Percentiles rank a stretch among this genome's conserved stretches.
Conservation (phyloP, 305 asterid genomes). For the Fraxinus ornus region DNA sequence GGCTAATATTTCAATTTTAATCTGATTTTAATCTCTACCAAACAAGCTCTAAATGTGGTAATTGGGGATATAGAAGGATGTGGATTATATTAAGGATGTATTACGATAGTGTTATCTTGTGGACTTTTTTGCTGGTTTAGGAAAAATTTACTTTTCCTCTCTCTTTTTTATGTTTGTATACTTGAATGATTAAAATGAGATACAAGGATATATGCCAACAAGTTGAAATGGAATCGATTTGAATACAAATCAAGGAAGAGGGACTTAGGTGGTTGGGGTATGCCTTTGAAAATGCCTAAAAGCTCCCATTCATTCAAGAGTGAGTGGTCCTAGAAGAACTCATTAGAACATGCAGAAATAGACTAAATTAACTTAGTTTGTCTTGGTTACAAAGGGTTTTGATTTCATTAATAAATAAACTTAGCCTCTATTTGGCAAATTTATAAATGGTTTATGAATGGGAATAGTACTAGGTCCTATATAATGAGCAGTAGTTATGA, state of each 20-base stretch:
- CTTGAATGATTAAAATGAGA: background rate
- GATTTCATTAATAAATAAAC: background rate
- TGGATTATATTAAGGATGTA: background rate
- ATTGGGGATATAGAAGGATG: background rate
- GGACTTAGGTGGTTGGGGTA: background rate
- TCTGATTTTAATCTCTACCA: too few species aligned
- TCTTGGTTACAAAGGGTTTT: background rate
- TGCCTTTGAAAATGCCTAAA: background rate
- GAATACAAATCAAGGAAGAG: background rate
- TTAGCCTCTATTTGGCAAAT: too few species aligned
- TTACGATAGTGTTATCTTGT: background rate
- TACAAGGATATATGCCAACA: background rate
- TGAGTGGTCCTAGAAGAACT: background rate
- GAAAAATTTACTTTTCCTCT: background rate
- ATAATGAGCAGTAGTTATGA: background rate
- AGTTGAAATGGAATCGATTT: background rate
- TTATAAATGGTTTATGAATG: too few species aligned
- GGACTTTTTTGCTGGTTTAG: background rate
- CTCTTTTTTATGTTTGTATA: background rate
- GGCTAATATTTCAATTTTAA: too few species aligned
- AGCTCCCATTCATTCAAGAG: background rate
- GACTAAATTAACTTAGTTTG: background rate
- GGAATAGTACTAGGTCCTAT: too few species aligned
- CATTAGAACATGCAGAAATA: background rate
- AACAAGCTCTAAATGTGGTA: background rate